Conservation (phyloP, 306 rosid species). For the Comarum palustre region DNA sequence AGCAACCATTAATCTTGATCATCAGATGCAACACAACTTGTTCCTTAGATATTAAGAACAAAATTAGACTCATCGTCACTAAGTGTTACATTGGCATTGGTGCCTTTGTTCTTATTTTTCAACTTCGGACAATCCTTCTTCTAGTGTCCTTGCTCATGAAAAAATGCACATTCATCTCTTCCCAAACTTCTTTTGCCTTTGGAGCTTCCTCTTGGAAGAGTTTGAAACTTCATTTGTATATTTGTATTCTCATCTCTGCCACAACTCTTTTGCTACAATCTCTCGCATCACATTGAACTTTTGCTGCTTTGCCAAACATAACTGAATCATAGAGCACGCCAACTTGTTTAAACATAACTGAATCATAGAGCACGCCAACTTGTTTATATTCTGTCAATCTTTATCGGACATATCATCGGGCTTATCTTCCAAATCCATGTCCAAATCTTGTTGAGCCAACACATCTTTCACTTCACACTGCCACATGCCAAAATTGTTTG, state of each 20-base stretch:
- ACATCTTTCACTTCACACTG: no score
- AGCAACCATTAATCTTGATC: background rate
- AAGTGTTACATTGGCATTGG: background rate
- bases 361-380: background rate
- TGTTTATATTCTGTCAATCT: background rate
- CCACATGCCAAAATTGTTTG: no score
- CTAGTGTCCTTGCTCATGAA: background rate
- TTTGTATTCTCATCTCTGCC: background rate
- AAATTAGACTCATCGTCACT: background rate
- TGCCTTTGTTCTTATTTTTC: background rate
- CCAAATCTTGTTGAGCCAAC: background rate
- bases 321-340: background rate
- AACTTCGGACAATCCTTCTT: background rate
- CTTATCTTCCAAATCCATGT: background rate
- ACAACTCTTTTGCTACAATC: background rate
- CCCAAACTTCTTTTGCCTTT: background rate
- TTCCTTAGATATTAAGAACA: conserved; percentile 38
- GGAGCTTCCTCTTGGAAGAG: background rate
- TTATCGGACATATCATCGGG: background rate
- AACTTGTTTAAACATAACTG: no score
- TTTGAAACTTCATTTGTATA: background rate
- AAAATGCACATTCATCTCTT: background rate
- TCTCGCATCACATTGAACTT: background rate
- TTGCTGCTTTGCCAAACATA: background rate
- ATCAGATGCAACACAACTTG: conserved; percentile 29